Conservation (phyloP, 257 asterid species). For the Coffea canephora region DNA sequence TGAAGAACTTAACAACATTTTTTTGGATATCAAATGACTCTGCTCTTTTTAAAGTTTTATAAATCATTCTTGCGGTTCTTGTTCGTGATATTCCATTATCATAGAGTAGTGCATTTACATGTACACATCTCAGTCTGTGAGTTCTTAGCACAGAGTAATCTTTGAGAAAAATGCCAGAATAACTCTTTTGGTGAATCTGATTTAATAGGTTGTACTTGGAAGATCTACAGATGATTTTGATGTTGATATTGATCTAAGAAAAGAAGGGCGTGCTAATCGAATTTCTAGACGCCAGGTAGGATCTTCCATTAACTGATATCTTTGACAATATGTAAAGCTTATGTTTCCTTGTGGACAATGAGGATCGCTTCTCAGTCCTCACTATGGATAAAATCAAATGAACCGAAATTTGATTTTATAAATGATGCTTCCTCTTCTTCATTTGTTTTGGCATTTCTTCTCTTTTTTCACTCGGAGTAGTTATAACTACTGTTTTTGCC, state of each 20-base stretch:
- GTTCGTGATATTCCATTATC: not conserved
- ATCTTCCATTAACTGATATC: constrained; percentile 7
- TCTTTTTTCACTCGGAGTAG: not conserved
- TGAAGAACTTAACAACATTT: not conserved
- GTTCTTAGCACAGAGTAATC: not conserved
- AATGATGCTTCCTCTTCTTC: not conserved
- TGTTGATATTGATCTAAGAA: constrained; percentile 86
- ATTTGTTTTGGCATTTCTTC: constrained; percentile 5
- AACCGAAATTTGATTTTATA: not conserved
- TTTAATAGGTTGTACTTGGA: constrained; percentile 79
- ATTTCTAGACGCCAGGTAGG: constrained; percentile 93
- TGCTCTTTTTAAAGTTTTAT: not conserved
- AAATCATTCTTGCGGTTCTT: not conserved
- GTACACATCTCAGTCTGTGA: not conserved
- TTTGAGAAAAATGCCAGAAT: not conserved
- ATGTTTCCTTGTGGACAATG: not conserved
- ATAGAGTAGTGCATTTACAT: not conserved
- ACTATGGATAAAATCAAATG: not conserved
- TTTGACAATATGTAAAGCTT: not conserved
- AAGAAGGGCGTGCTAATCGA: constrained; percentile 95
- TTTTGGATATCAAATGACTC: constrained; percentile 7
- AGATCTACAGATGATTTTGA: constrained; percentile 86
- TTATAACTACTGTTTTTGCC: not conserved
- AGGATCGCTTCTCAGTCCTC: not conserved
- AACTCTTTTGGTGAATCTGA: constrained; percentile 3